Conservation (phyloP, 352 stramenopile species). For the Peronosclerospora sorghi region DNA sequence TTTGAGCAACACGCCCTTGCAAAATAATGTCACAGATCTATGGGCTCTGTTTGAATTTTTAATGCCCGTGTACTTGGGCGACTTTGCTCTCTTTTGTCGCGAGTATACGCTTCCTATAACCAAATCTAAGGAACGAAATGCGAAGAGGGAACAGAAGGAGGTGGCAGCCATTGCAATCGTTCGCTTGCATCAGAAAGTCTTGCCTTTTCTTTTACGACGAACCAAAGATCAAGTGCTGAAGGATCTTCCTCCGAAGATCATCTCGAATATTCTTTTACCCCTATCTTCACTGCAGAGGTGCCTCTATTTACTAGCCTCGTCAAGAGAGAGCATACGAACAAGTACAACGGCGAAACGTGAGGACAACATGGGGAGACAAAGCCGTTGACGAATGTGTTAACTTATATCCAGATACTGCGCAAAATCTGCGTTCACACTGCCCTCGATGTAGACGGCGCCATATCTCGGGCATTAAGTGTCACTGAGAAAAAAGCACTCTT, state of each 20-base stretch:
- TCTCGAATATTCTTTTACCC: slow-evolving; percentile 87
- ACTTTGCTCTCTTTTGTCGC: slow-evolving; percentile 51
- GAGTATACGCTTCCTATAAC: slow-evolving; percentile 59
- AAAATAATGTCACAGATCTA: slow-evolving; percentile 95
- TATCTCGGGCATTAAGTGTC: slow-evolving; percentile 11
- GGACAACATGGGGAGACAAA: slow-evolving; percentile 2
- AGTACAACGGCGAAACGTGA: too few relatives aligned
- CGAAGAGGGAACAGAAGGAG: slow-evolving; percentile 68
- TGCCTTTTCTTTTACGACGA: slow-evolving; percentile 95
- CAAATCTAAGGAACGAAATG: slow-evolving; percentile 40
- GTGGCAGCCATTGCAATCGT: slow-evolving; percentile 81
- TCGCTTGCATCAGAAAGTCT: slow-evolving; percentile 89
- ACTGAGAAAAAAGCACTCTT: slow-evolving; percentile 19
- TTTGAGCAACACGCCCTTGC: slow-evolving; percentile 94
- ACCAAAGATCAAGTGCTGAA: slow-evolving; percentile 94
- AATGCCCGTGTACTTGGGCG: slow-evolving; percentile 95
- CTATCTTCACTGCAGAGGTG: slow-evolving; percentile 79
- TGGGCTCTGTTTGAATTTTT: slow-evolving; percentile 97
- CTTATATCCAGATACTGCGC: slow-evolving; percentile 71
- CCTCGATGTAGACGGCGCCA: slow-evolving; percentile 46
- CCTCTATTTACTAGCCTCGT: slow-evolving; percentile 63
- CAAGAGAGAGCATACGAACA: slow-evolving; percentile 8
- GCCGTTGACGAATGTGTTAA: slow-evolving; percentile 32
- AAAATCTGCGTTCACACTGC: slow-evolving; percentile 92
- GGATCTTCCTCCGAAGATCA: slow-evolving; percentile 95